Conservation (phyloP, 1,284 basidiomycete genomes). For the Melampsora abietis-canadensis region DNA sequence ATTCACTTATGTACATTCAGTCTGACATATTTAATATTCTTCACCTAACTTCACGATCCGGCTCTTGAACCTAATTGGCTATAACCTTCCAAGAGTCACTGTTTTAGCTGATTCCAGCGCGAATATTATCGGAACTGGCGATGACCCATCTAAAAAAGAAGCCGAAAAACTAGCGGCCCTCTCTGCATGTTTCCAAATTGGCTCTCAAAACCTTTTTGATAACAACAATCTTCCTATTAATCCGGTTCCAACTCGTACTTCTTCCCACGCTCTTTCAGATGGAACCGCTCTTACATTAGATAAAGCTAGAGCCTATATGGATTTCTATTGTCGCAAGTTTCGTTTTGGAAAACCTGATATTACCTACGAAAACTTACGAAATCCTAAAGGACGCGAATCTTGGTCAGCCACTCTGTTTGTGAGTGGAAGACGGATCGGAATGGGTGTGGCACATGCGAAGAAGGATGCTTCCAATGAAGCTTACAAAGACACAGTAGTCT, state of each 20-base stretch:
- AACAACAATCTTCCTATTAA: constrained; percentile 48
- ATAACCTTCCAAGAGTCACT: constrained; percentile 11
- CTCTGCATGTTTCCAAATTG: constrained; percentile 68
- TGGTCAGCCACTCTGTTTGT: constrained; percentile 85
- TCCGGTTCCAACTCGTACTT: constrained; percentile 55
- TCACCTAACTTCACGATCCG: not conserved
- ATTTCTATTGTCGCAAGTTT: constrained; percentile 84
- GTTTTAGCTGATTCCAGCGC: constrained; percentile 12
- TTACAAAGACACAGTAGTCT: constrained; percentile 81
- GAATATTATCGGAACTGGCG: constrained; percentile 59
- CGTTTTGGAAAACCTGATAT: constrained; percentile 77
- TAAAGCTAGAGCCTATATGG: constrained; percentile 83
- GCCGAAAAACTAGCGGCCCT: constrained; percentile 74
- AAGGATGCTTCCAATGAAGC: constrained; percentile 71
- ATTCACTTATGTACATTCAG: not conserved
- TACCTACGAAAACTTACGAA: constrained; percentile 57
- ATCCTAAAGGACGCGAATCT: constrained; percentile 47
- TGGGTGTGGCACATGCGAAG: constrained; percentile 69
- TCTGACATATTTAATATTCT: not conserved
- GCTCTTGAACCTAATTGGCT: not conserved
- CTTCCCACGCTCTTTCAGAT: constrained; percentile 60
- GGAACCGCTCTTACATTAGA: constrained; percentile 68
- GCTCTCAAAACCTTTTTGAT: constrained; percentile 58
- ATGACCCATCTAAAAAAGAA: constrained; percentile 65
- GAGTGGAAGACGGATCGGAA: constrained; percentile 72